Base-by-base conservation (phyloP, 805 yeast genomes). In the Lipomyces mesembrius region DNA sequence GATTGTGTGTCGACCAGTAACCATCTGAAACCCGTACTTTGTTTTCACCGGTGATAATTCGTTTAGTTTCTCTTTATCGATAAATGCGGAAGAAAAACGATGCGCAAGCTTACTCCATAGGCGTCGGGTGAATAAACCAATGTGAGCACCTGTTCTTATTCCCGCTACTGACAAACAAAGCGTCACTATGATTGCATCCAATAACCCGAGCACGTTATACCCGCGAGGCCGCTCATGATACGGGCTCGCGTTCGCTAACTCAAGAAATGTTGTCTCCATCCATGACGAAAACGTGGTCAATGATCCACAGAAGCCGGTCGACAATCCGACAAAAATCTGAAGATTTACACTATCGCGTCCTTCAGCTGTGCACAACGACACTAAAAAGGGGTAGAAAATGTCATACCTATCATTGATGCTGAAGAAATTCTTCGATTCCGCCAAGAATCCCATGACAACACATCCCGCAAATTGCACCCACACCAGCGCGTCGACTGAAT, bases 251-350 rank as follows among this genome's bases (percentile, higher is more conserved):
- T 72, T 72, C 25, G 72, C 72, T 65, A 72, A 63, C 8, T 67
- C 74, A n/a, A 65, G 62, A 57, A 73, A 71, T 17, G 57, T 43
- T 7, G 57, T 61, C 20, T 35, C 25, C 74, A 73, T 73, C 74
- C 75, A 73, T 4, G 75, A 61, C 22, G 75, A 73, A 59, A 73
- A 73, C 9, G 75, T 70, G 11, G 75, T 73, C 14, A 72, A 27
- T 2, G 75, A 71, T 20, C 75, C 75, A 63, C 75, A 74, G 52
- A 71, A 73, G 7, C 75, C 75, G 4, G 74, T 71, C 11, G 75
- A 61, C 8, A 73, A 46, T 1, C 74, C 75, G 11, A 66, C 64
- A 22, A 54, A 71, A 32, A 73, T 51, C 32, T 59, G 70, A 17
- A 67, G 46, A 12, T 22, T 57, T 27, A 20, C 57, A 8, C 68